phyloP scores from a whole-genome alignment of 208 protist species.

The Leishmania mexicana region DNA sequence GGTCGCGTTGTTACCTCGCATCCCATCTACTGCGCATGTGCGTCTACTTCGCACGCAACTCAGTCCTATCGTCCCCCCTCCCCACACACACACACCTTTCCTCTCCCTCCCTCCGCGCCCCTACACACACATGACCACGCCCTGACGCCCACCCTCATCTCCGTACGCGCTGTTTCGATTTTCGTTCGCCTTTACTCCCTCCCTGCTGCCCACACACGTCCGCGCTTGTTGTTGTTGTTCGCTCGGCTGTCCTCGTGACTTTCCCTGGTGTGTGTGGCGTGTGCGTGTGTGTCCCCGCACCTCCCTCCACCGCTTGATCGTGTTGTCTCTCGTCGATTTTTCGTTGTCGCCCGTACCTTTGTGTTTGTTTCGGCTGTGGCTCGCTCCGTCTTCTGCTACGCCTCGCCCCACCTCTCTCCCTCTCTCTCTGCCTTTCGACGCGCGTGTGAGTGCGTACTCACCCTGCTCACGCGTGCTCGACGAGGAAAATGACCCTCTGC shows the following conservation, averaged over 20 bases:
- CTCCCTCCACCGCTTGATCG: not conserved
- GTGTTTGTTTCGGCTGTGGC: too few relatives aligned
- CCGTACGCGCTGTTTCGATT: not conserved
- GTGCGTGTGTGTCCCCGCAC: not conserved
- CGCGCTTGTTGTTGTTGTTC: too few relatives aligned
- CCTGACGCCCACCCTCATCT: too few relatives aligned
- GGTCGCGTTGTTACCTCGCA: not conserved
- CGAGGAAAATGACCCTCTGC: slow-evolving; percentile 8
- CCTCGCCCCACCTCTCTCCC: not conserved
- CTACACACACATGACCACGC: too few relatives aligned
- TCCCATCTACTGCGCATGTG: not conserved
- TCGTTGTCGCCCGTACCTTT: too few relatives aligned
- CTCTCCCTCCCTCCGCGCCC: not conserved
- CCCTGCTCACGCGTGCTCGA: not conserved
- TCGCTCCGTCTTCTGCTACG: too few relatives aligned
- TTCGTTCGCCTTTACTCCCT: not conserved
- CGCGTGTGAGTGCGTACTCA: not conserved
- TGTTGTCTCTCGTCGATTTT: not conserved
- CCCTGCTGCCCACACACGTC: too few relatives aligned
- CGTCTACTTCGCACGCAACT: not conserved
- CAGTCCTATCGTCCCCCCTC: not conserved
- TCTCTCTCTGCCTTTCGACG: slow-evolving; percentile 4
- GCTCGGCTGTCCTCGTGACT: too few relatives aligned
- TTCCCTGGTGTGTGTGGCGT: too few relatives aligned
- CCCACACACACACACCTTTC: not conserved